Evolutionary conservation across 2,329 filamentous ascomycete species (phyloP).

Genomic region (Pseudophaeomoniella oleicola): DNA sequence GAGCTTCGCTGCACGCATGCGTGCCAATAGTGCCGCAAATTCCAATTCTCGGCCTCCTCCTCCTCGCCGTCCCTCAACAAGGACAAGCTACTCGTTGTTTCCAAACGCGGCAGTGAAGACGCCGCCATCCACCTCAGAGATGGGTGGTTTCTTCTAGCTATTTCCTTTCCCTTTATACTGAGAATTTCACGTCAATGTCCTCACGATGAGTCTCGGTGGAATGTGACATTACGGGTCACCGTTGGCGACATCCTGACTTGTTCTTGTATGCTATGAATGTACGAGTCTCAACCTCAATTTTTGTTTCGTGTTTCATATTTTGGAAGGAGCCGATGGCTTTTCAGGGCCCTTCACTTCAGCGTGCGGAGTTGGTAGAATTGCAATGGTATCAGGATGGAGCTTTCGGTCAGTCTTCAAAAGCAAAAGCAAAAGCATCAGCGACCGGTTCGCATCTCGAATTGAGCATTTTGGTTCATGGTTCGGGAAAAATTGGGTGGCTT

Average conservation of each 20-base stretch:
- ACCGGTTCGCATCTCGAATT: no score
- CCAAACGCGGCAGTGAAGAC: constrained; percentile 12
- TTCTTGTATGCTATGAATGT: neutral
- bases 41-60: neutral
- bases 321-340: neutral
- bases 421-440: no score
- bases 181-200: neutral
- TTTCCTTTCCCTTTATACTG: neutral
- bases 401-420: no score
- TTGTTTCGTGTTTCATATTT: neutral
- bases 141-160: neutral
- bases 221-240: no score
- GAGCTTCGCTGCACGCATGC: neutral
- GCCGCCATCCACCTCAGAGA: neutral
- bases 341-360: no score
- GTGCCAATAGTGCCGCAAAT: neutral
- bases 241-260: no score
- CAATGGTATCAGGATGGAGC: no score
- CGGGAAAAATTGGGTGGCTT: no score
- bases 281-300: neutral
- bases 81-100: constrained; percentile 26
- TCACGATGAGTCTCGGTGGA: no score
- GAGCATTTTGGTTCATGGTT: no score
- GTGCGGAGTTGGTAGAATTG: no score
- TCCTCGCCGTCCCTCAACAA: constrained; percentile 5